Evolutionary conservation across 495 filamentous ascomycete species (phyloP).

Genomic region (Cryomyces minteri): DNA sequence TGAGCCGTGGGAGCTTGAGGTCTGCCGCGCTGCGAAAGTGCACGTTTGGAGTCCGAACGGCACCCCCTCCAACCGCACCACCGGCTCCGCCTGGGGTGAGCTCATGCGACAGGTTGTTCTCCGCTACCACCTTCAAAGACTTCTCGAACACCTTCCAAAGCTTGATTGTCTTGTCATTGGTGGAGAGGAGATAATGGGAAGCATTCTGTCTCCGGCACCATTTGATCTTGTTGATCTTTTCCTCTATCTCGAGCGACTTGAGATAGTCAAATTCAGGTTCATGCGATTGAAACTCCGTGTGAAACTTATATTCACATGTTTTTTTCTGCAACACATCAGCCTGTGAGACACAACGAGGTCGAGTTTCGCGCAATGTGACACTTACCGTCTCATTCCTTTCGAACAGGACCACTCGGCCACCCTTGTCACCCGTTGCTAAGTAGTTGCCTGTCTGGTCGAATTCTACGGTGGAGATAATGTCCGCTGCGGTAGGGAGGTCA

Average conservation of each 20-base stretch:
- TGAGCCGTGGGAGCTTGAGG: constrained; percentile 83
- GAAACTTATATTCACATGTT: constrained; percentile 99
- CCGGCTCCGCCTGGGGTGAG: constrained; percentile 56
- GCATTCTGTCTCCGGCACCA: constrained; percentile 97
- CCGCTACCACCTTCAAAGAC: constrained; percentile 93
- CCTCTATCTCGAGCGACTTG: constrained; percentile 97
- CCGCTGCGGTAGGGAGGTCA: constrained; percentile 35
- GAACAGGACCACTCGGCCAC: constrained; percentile 88
- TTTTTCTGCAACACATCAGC: constrained; percentile 52
- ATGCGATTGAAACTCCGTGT: constrained; percentile 98
- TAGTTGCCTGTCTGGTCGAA: constrained; percentile 99
- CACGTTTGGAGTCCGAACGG: constrained; percentile 44
- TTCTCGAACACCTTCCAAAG: constrained; percentile 99
- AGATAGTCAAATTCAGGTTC: constrained; percentile 99
- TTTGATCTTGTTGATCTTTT: constrained; percentile 99
- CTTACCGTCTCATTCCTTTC: constrained; percentile 93
- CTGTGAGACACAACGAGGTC: background rate
- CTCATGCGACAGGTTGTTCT: constrained; percentile 95
- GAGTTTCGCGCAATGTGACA: background rate
- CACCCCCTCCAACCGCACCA: constrained; percentile 53
- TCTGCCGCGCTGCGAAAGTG: constrained; percentile 66
- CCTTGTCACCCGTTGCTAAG: constrained; percentile 93
- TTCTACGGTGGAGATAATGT: constrained; percentile 98
- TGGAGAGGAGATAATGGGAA: constrained; percentile 94
- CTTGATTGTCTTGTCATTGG: constrained; percentile 99